Evolutionary conservation across 2,329 filamentous ascomycete genomes (phyloP), one percentile per base, ranked within the genome.

Genomic region (Alternaria tenuissima): DNA sequence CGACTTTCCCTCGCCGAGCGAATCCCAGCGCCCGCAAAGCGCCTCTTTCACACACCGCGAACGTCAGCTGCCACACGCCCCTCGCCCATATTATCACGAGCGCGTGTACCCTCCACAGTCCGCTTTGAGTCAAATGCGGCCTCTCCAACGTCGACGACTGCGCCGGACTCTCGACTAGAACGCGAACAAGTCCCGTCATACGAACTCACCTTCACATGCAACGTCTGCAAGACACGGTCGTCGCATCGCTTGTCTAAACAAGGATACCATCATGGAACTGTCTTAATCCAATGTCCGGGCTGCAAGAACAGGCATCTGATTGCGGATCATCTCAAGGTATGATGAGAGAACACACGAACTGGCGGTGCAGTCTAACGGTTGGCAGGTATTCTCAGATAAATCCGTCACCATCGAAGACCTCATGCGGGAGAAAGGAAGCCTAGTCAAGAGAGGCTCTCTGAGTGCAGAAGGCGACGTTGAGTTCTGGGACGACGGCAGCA

Each of bases 271-370:
- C 85, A 89, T 64, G 95, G 95, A 36, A 94, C 93, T 1, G 90
- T 95, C 5, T 83, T 99, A 58, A 94, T 98, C 66, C 90, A 90
- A 34, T 99, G 95, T 76, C 94, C 95, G 0, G 83, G 84, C 4
- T 99, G 95, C 80, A 89, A 89, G 72, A 94, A 92, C 75, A 87
- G 93, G 24, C 95, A 99, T 81, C 81, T 99, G 67, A 98, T 99
- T 71, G 91, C 89, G 73, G 95, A 99, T 78, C 91, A 99, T 78
- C 81, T 99, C 52, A 88, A 87, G 69, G 86, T 89, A 52, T 18
- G 18, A 11, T 16, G 12, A 0, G 1, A 9, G 8, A 6, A 34
- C 0, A 36, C 14, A 22, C 24, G 8, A 11, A 22, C 8, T 24
- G 46, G 0, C 14, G 12, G 14, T 38, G 8, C 22, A 32, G 57